Percentiles rank a stretch among this genome's conserved stretches.
Evolutionary conservation across 2,329 filamentous ascomycete genomes (phyloP).

Genomic region (Torrubiella hemipterigena): DNA sequence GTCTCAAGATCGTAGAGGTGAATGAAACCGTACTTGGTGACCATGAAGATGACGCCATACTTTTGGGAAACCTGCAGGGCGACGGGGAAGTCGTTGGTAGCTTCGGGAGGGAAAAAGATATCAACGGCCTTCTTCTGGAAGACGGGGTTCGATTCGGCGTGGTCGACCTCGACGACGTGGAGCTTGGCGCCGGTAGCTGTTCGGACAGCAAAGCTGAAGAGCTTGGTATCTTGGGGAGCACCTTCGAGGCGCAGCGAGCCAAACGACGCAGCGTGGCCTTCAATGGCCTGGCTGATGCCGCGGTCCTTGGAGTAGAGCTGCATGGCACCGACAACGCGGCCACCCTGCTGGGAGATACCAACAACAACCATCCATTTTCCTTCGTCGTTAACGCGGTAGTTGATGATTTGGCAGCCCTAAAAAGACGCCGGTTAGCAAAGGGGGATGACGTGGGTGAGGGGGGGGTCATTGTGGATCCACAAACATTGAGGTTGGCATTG

Average conservation of each 20-base stretch:
- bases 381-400: constrained; percentile 91
- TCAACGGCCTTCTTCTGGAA: constrained; percentile 96
- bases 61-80: constrained; percentile 94
- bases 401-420: constrained; percentile 96
- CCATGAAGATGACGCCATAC: constrained; percentile 93
- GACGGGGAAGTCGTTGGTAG: constrained; percentile 93
- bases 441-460: neutral
- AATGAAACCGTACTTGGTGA: constrained; percentile 98
- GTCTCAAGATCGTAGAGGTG: constrained; percentile 97
- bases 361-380: constrained; percentile 98
- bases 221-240: constrained; percentile 79
- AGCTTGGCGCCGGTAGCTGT: constrained; percentile 85
- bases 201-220: constrained; percentile 94
- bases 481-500: constrained; percentile 75
- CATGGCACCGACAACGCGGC: constrained; percentile 89
- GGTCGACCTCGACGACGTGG: constrained; percentile 95
- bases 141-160: constrained; percentile 73
- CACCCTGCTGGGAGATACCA: constrained; percentile 86
- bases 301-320: constrained; percentile 94
- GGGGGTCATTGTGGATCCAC: constrained; percentile 18
- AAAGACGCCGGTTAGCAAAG: constrained; percentile 10
- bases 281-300: constrained; percentile 94
- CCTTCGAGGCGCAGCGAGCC: constrained; percentile 82
- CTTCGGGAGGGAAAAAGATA: constrained; percentile 94
- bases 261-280: constrained; percentile 92